Evolutionary conservation across 306 rosid species (phyloP).

Genomic region (Quercus glauca): DNA sequence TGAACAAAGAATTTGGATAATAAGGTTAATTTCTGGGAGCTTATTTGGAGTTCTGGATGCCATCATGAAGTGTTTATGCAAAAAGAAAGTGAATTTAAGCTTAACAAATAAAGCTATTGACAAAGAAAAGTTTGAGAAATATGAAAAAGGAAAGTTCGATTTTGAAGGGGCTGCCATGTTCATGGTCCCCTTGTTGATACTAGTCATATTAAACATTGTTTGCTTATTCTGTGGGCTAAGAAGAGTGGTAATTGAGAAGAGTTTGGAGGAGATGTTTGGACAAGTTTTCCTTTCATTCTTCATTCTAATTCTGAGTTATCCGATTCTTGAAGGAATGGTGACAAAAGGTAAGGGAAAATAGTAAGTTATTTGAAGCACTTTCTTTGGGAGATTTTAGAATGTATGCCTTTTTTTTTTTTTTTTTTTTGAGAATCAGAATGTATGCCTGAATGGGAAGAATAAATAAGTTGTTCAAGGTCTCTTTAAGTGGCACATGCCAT

Average conservation of each 20-base stretch:
- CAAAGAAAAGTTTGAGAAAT: constrained; percentile 42
- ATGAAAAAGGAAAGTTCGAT: constrained; percentile 47
- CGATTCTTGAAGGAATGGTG: constrained; percentile 11
- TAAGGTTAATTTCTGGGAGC: constrained; percentile 28
- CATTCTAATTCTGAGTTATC: background rate
- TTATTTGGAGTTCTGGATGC: constrained; percentile 30
- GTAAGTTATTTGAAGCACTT: too few relatives aligned
- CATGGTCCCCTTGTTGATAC: constrained; percentile 42
- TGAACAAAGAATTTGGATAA: constrained; percentile 47
- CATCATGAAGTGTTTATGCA: constrained; percentile 28
- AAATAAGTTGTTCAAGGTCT: too few relatives aligned
- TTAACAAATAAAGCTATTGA: constrained; percentile 45
- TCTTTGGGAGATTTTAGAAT: too few relatives aligned
- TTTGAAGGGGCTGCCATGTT: constrained; percentile 46
- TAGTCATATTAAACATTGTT: constrained; percentile 28
- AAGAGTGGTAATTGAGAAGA: constrained; percentile 6
- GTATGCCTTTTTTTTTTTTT: too few relatives aligned
- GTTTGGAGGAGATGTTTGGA: constrained; percentile 19
- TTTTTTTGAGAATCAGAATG: too few relatives aligned
- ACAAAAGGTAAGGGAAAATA: background rate
- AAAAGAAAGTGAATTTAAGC: constrained; percentile 20
- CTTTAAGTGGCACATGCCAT: too few relatives aligned
- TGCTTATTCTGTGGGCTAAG: constrained; percentile 16
- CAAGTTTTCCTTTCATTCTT: constrained; percentile 9
- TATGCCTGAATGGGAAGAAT: too few relatives aligned